These are phyloP conservation scores for Lasiodiplodia gonubiensis DNA, from an alignment of 2,329 filamentous ascomycete species.

Conservation along the genomic window DNA sequence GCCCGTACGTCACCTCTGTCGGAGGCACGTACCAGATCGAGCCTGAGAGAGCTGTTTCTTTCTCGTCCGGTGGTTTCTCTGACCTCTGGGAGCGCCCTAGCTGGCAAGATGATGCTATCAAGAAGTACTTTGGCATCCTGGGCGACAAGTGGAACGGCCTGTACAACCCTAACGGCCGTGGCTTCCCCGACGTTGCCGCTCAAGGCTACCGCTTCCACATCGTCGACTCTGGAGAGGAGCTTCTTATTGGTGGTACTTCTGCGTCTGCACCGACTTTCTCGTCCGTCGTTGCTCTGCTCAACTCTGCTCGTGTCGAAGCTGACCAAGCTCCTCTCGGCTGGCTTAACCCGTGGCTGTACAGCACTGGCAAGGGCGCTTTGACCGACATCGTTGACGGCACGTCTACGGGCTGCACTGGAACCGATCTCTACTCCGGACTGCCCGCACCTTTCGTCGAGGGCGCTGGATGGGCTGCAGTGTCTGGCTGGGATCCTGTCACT, in stretches of 20 bases:
- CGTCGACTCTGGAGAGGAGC: slow-evolving; percentile 41
- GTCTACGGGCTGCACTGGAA: slow-evolving; percentile 53
- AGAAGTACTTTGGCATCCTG: slow-evolving; percentile 47
- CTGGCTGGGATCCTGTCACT: slow-evolving; percentile 58
- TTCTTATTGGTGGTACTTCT: slow-evolving; percentile 45
- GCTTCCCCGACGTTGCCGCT: slow-evolving; percentile 54
- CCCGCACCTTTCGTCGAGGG: slow-evolving; percentile 49
- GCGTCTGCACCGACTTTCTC: slow-evolving; percentile 48
- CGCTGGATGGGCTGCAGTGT: slow-evolving; percentile 58
- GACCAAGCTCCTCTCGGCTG: slow-evolving; percentile 46
- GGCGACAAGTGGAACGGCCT: slow-evolving; percentile 48
- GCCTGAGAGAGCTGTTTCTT: slow-evolving; percentile 48
- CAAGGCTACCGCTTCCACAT: slow-evolving; percentile 44
- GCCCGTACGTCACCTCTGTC: slow-evolving; percentile 56
- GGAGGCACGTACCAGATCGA: slow-evolving; percentile 49
- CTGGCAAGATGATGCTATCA: slow-evolving; percentile 51
- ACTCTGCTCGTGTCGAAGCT: slow-evolving; percentile 45
- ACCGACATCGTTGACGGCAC: slow-evolving; percentile 57
- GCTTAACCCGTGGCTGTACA: slow-evolving; percentile 52
- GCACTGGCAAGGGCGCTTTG: slow-evolving; percentile 49
- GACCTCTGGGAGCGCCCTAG: slow-evolving; percentile 50
- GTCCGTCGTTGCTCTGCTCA: slow-evolving; percentile 45
- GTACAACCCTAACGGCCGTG: slow-evolving; percentile 52
- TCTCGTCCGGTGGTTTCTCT: slow-evolving; percentile 54
- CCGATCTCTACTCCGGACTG: slow-evolving; percentile 45